These are phyloP conservation scores for Candida sojae DNA, from an alignment of 1,139 yeast species.

Conservation along the genomic window DNA sequence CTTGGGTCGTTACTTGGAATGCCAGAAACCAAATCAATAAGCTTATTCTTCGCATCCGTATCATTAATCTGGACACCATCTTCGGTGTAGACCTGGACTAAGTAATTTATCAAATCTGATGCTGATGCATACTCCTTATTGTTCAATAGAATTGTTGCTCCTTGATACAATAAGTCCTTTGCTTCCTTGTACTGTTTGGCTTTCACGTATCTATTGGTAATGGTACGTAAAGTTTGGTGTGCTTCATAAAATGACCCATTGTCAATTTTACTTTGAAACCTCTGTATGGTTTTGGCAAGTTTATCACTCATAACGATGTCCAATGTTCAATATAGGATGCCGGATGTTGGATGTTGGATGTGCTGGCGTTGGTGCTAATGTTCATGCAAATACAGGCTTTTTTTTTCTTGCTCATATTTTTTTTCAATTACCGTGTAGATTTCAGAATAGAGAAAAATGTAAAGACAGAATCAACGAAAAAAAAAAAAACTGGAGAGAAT, in stretches of 20 bases:
- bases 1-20: conserved; percentile 65
- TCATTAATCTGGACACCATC: conserved; percentile 44
- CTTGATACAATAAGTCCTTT: conserved; percentile 68
- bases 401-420: conserved; percentile 3
- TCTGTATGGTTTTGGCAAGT: conserved; percentile 57
- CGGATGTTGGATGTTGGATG: no score
- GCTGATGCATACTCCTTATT: conserved; percentile 80
- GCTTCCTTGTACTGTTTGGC: conserved; percentile 70
- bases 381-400: background rate
- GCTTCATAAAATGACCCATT: conserved; percentile 89
- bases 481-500: no score
- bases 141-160: conserved; percentile 65
- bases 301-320: no score
- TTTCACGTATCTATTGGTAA: conserved; percentile 80
- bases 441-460: no score
- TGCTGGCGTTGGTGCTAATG: no score
- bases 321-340: no score
- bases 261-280: conserved; percentile 70
- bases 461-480: no score
- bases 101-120: conserved; percentile 71
- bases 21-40: conserved; percentile 32
- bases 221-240: conserved; percentile 88
- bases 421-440: no score
- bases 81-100: conserved; percentile 66
- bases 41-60: conserved; percentile 38